A percentile compares a stretch with the other conserved stretches of the same genome.
These are phyloP conservation scores for Selaginella moellendorffii DNA, from an alignment of 75 land plant genomes.

Conservation along the genomic window DNA sequence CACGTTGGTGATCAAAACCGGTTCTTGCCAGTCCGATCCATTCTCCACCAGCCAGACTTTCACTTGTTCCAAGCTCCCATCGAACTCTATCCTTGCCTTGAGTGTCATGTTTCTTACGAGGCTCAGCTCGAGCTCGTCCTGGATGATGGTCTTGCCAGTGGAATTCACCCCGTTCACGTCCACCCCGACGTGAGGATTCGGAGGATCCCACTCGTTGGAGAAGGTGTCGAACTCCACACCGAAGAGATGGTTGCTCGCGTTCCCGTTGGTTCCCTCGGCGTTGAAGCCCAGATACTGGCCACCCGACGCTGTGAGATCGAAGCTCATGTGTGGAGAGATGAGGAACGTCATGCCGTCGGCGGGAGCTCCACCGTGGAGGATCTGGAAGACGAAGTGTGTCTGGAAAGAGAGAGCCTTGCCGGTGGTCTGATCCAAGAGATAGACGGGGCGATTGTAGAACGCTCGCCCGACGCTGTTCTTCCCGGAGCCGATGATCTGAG, in stretches of 20 bases:
- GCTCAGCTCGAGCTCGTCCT: neutral
- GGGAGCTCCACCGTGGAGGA: neutral
- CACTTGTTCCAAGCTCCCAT: neutral
- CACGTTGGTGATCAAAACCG: neutral
- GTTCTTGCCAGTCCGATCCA: neutral
- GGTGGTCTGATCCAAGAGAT: neutral
- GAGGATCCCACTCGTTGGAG: slow-evolving; percentile 26
- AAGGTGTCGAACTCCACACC: slow-evolving; percentile 49
- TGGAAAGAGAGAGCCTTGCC: neutral
- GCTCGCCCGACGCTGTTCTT: neutral
- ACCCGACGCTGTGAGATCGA: neutral
- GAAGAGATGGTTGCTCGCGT: slow-evolving; percentile 24
- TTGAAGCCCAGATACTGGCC: slow-evolving; percentile 39
- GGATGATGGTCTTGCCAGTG: too few species aligned
- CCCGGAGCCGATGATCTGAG: too few species aligned
- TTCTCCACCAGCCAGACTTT: neutral
- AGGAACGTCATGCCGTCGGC: slow-evolving; percentile 10
- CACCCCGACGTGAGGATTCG: slow-evolving; percentile 35
- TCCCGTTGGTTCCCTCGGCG: slow-evolving; percentile 26
- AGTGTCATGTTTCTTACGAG: neutral
- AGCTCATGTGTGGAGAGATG: neutral
- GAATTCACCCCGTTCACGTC: slow-evolving; percentile 39
- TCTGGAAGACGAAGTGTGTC: neutral
- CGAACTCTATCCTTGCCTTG: neutral
- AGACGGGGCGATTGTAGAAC: neutral